Percentiles rank a stretch among this genome's conserved stretches.
Conservation (phyloP, 306 rosid species). For the Spatholobus suberectus region DNA sequence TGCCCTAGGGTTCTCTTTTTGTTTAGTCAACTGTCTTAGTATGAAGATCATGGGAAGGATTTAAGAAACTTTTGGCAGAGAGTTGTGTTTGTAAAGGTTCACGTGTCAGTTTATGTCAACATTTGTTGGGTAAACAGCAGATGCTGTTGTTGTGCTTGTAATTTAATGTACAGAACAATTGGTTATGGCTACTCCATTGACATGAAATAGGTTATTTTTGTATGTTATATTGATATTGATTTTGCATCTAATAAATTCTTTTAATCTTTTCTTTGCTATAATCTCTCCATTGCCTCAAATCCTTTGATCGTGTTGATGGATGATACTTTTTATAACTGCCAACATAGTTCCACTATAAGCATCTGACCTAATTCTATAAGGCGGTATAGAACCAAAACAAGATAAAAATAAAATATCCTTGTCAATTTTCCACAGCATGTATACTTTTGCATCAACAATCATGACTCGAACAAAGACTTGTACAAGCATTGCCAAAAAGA, state of each 20-base stretch:
- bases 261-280: conserved; percentile 43
- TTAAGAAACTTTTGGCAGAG: conserved; percentile 44
- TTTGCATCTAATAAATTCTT: conserved; percentile 51
- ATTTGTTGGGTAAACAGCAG: conserved; percentile 51
- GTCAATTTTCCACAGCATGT: too few species aligned
- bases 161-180: conserved; percentile 63
- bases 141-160: conserved; percentile 57
- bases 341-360: too few species aligned
- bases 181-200: conserved; percentile 48
- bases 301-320: neutral
- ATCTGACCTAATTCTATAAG: too few species aligned
- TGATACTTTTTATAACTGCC: too few species aligned
- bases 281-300: neutral
- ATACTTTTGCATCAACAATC: too few species aligned
- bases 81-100: conserved; percentile 62
- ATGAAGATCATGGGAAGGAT: conserved; percentile 50
- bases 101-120: conserved; percentile 45
- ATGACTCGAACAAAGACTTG: too few species aligned
- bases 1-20: conserved; percentile 46
- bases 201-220: conserved; percentile 52
- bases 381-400: too few species aligned
- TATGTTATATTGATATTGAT: conserved; percentile 46
- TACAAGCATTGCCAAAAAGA: too few species aligned
- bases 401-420: too few species aligned
- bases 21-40: conserved; percentile 47